Percentiles rank a stretch among this genome's conserved stretches.
phyloP scores from a whole-genome alignment of 2,329 filamentous ascomycete genomes.

The Ascochyta clinopodiicola region DNA sequence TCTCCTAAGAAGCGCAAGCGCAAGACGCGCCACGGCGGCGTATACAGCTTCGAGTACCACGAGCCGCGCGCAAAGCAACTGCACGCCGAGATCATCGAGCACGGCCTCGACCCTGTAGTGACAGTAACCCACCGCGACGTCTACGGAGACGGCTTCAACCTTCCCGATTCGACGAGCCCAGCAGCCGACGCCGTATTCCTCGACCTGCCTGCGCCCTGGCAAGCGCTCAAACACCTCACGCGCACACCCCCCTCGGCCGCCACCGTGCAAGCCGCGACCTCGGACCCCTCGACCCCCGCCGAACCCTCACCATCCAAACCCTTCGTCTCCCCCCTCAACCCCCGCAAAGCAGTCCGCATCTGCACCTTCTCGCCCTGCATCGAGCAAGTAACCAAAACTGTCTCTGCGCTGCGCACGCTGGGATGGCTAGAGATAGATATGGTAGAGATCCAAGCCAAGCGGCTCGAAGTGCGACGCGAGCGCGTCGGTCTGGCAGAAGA shows the following conservation, averaged over 20 bases:
- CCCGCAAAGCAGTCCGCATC: conserved; percentile 74
- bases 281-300: conserved; percentile 47
- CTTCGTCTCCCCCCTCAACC: conserved; percentile 67
- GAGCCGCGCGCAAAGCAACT: conserved; percentile 74
- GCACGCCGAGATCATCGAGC: conserved; percentile 70
- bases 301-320: conserved; percentile 17
- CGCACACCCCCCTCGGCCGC: conserved; percentile 52
- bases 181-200: conserved; percentile 75
- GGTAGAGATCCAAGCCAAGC: conserved; percentile 83
- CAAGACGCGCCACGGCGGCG: conserved; percentile 63
- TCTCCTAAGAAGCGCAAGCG: conserved; percentile 36
- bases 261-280: conserved; percentile 30
- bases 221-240: conserved; percentile 77
- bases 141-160: conserved; percentile 74
- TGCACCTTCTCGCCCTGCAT: conserved; percentile 98
- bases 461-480: conserved; percentile 82
- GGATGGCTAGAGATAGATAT: conserved; percentile 94
- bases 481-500: conserved; percentile 76
- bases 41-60: conserved; percentile 86
- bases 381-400: conserved; percentile 89
- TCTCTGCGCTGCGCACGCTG: conserved; percentile 77
- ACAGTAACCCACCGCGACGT: conserved; percentile 80
- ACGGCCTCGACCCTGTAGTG: conserved; percentile 70
- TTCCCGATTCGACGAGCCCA: conserved; percentile 46
- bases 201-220: conserved; percentile 82